These are phyloP conservation scores for Mucor indicus DNA, from an alignment of 371 early-diverging fungal genomes.

Conservation along the genomic window DNA sequence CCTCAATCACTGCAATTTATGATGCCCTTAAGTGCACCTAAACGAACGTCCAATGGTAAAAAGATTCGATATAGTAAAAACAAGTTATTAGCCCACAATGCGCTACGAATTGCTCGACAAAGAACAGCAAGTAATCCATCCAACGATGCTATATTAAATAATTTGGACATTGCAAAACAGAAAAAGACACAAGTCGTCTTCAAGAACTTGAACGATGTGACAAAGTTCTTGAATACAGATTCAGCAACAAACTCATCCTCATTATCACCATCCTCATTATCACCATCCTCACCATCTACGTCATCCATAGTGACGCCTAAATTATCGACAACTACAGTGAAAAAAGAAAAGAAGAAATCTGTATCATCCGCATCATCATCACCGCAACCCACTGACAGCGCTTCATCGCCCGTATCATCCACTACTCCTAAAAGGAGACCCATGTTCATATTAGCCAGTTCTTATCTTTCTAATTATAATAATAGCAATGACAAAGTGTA, in stretches of 20 bases:
- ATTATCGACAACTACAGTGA: background rate
- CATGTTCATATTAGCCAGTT: constrained; percentile 27
- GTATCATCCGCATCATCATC: background rate
- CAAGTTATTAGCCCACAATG: constrained; percentile 32
- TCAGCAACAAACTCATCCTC: background rate
- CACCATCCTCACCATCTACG: background rate
- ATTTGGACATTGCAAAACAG: constrained; percentile 13
- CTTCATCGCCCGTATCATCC: background rate
- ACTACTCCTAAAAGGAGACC: constrained; percentile 19
- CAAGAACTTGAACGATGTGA: constrained; percentile 14
- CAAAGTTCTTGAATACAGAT: constrained; percentile 11
- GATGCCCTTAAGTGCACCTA: constrained; percentile 25
- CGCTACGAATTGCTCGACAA: constrained; percentile 35
- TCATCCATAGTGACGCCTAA: background rate
- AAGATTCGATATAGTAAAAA: constrained; percentile 44
- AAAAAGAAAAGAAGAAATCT: constrained; percentile 2
- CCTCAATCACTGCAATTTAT: constrained; percentile 15
- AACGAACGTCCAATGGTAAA: constrained; percentile 39
- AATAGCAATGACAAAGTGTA: constrained; percentile 2
- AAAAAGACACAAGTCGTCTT: constrained; percentile 12
- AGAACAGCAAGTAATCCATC: constrained; percentile 20
- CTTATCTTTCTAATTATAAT: constrained; percentile 21
- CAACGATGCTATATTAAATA: constrained; percentile 21
- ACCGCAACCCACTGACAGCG: background rate
- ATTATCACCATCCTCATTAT: background rate